phyloP scores from a whole-genome alignment of 192 early-diverging fungal genomes.

The Rhizophagus clarus region DNA sequence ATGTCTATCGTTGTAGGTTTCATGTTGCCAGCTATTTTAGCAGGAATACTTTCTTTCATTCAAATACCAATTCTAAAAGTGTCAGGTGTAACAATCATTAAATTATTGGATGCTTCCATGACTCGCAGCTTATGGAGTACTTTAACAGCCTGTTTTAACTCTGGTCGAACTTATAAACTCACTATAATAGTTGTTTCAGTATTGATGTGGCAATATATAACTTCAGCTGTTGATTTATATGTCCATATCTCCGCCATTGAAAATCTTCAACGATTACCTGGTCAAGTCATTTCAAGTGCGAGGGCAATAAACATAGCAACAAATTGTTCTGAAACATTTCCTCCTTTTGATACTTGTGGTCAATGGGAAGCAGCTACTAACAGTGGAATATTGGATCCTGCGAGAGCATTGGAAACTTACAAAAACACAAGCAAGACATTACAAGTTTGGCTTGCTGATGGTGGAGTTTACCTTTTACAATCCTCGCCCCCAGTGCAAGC shows the following conservation, averaged over 20 bases:
- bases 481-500: background rate
- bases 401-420: background rate
- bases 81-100: background rate
- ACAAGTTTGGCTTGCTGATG: background rate
- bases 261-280: background rate
- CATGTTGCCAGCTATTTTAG: conserved; percentile 6
- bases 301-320: conserved; percentile 5
- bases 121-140: background rate
- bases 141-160: background rate
- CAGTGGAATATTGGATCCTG: background rate
- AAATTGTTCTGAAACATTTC: background rate
- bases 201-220: background rate
- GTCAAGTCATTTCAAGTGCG: background rate
- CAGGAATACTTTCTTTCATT: background rate
- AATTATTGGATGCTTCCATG: conserved; percentile 10
- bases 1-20: background rate
- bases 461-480: background rate
- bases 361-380: background rate
- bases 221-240: background rate
- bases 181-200: background rate
- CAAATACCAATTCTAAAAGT: background rate
- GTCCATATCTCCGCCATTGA: background rate
- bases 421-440: background rate
- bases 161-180: background rate
- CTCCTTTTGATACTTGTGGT: background rate